phyloP scores from a whole-genome alignment of 2,329 filamentous ascomycete genomes.

The Magnaporthiopsis poae region DNA sequence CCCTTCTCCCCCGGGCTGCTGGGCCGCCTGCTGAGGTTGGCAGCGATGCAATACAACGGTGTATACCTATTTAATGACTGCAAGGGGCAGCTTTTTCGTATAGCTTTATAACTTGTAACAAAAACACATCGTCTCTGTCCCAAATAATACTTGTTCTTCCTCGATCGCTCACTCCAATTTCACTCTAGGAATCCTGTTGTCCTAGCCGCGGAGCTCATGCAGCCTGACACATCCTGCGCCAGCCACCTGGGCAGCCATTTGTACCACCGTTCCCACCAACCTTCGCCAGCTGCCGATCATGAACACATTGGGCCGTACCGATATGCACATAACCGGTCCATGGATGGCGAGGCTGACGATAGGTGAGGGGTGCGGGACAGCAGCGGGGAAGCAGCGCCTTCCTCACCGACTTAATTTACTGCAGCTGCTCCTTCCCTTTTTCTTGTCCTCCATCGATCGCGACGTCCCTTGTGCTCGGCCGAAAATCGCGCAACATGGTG shows the following conservation, averaged over 20 bases:
- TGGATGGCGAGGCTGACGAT: neutral
- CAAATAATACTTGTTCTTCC: neutral
- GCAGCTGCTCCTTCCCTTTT: no score
- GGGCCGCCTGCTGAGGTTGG: neutral
- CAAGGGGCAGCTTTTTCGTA: no score
- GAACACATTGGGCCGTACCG: neutral
- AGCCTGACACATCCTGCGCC: neutral
- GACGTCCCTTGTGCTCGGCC: no score
- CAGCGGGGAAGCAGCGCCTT: neutral
- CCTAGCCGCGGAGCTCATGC: neutral
- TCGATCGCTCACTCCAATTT: neutral
- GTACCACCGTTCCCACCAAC: no score
- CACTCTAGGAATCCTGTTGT: neutral
- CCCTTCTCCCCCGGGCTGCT: neutral
- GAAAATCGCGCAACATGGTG: no score
- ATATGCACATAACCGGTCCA: neutral
- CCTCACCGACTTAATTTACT: no score
- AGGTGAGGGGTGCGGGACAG: no score
- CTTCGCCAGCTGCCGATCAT: neutral
- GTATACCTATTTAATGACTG: no score
- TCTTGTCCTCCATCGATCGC: no score
- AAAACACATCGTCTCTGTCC: no score
- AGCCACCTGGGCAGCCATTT: no score
- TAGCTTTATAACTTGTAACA: no score
- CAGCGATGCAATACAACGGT: neutral